Evolutionary conservation across 768 basidiomycete genomes (phyloP), one percentile per base, ranked within the genome.

Genomic region (Strobilomyces dryophilus): DNA sequence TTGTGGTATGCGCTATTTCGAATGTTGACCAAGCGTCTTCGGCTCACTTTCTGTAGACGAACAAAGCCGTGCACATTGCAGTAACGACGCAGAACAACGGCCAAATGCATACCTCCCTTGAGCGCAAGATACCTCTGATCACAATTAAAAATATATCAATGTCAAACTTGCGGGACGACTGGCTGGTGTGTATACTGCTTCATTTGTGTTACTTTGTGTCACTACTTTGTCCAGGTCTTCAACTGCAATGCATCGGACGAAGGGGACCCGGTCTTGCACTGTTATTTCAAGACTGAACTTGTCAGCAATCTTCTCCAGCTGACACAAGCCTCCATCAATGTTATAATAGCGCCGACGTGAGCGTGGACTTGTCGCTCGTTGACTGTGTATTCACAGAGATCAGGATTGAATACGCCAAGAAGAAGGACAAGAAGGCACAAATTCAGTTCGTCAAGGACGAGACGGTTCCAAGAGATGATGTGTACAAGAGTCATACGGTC

Each of bases 241-340:
- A 95, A 95, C 63, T 81, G 82, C 42, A 82, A 79, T 51, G 75
- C 79, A 9, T 84, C 86, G 17, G 95, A 98, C 69, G 95, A 98
- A 67, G 95, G 95, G 29, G 97, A 99, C 65, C 94, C 95, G 0
- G 76, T 98, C 53, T 79, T 99, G 65, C 87, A 83, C 57, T 94
- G 90, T 60, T 78, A 84, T 57, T 95, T 98, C 82, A 99, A 99
- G 80, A 98, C 97, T 0, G 97, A 99, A 66, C 77, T 99, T 48
- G 78, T 84, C 15, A 81, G 92, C 17, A 85, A 87, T 61, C 79
- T 99, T 32, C 73, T 95, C 52, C 86, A 85, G 49, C 71, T 92
- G 45, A 94, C 92, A 0, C 85, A 85, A 61, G 89, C 84, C 1
- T 83, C 81, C 55, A 81, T 92, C 49, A 84, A 74, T 57, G 73